Percentiles rank a stretch among this genome's conserved stretches.
Evolutionary conservation across 495 filamentous ascomycete genomes (phyloP).

Genomic region (Neurospora sp.): DNA sequence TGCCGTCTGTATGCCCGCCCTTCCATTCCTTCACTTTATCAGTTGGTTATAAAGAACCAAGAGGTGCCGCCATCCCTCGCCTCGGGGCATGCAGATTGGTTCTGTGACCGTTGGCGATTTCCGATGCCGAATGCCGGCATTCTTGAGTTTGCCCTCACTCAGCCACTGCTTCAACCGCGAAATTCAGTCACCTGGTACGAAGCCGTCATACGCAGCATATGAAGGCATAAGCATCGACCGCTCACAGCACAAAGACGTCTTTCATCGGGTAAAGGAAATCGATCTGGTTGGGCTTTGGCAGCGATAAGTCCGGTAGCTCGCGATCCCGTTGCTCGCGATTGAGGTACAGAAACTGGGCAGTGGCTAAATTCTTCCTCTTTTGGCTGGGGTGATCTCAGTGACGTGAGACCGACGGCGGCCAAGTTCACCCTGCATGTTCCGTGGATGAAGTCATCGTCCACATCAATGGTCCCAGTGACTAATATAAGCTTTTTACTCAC

Average conservation of each 20-base stretch:
- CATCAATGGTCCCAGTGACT: background rate
- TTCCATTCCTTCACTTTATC: background rate
- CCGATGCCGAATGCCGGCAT: background rate
- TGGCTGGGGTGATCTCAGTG: background rate
- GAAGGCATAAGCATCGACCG: background rate
- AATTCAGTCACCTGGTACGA: background rate
- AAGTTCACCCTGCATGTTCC: background rate
- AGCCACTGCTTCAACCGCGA: background rate
- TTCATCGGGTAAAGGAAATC: background rate
- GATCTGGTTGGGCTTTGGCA: background rate
- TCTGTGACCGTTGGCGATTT: background rate
- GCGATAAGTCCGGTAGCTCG: background rate
- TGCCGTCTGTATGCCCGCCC: background rate
- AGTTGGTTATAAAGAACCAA: background rate
- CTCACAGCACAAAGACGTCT: background rate
- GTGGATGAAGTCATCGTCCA: background rate
- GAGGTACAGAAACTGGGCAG: background rate
- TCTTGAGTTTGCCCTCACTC: background rate
- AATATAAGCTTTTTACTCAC: too few species aligned
- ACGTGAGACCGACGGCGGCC: background rate
- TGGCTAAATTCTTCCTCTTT: background rate
- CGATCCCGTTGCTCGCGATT: background rate
- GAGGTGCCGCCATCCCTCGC: background rate
- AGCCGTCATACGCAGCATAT: background rate
- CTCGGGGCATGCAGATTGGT: background rate